Conservation (phyloP, 176 grass and related monocot species). For the Musa schizocarpa region DNA sequence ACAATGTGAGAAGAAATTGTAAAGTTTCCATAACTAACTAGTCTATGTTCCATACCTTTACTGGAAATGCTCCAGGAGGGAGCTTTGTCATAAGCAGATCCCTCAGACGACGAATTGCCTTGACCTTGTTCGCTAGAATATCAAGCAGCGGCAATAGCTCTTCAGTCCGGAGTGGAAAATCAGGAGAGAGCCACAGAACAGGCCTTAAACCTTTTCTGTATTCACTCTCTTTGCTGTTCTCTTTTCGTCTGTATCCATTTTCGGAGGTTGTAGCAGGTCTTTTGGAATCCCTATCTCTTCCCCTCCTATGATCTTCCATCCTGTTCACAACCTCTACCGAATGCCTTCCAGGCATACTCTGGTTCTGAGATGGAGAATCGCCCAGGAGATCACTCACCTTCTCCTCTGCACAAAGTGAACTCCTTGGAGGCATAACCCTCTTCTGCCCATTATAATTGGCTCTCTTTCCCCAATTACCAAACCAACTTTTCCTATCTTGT, state of each 20-base stretch:
- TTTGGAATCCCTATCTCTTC: slow-evolving; percentile 37
- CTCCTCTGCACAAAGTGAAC: slow-evolving; percentile 67
- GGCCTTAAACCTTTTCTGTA: slow-evolving; percentile 33
- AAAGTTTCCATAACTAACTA: too few species aligned
- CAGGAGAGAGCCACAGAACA: slow-evolving; percentile 10
- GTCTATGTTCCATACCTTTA: slow-evolving; percentile 1
- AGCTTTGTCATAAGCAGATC: slow-evolving; percentile 19
- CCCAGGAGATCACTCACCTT: slow-evolving; percentile 58
- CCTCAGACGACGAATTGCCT: slow-evolving; percentile 12
- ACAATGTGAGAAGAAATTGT: neutral
- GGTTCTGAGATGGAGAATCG: slow-evolving; percentile 49
- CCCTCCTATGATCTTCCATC: slow-evolving; percentile 33
- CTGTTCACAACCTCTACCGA: slow-evolving; percentile 44
- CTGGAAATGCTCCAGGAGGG: slow-evolving; percentile 9
- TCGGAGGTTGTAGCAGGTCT: slow-evolving; percentile 29
- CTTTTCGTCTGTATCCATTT: neutral
- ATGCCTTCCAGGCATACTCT: slow-evolving; percentile 56
- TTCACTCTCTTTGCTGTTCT: slow-evolving; percentile 16
- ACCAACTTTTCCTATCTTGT: neutral
- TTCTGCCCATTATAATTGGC: slow-evolving; percentile 30
- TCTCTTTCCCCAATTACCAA: slow-evolving; percentile 46
- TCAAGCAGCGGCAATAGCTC: slow-evolving; percentile 14
- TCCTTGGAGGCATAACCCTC: slow-evolving; percentile 59
- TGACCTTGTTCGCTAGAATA: slow-evolving; percentile 15
- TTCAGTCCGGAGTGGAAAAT: slow-evolving; percentile 11